phyloP scores from a whole-genome alignment of 352 stramenopile species.

The Phytophthora vignae region DNA sequence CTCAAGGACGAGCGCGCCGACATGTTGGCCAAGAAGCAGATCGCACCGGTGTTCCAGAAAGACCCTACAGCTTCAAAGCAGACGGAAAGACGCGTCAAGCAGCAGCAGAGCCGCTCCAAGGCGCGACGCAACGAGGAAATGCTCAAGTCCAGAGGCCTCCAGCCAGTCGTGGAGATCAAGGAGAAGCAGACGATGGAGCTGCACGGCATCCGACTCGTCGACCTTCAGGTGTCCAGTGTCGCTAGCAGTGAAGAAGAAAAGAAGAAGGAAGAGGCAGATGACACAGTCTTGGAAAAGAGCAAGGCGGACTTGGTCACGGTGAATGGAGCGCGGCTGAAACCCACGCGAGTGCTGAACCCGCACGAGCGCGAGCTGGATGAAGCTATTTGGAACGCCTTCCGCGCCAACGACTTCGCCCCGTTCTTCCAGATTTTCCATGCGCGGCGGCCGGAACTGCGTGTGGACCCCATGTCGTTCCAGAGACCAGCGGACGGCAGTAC shows the following conservation, averaged over 20 bases:
- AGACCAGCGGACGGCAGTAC: slow-evolving; percentile 76
- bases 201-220: slow-evolving; percentile 69
- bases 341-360: slow-evolving; percentile 82
- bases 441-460: slow-evolving; percentile 47
- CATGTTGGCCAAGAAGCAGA: slow-evolving; percentile 43
- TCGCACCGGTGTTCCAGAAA: slow-evolving; percentile 43
- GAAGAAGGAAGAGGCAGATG: background rate
- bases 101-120: slow-evolving; percentile 65
- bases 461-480: slow-evolving; percentile 66
- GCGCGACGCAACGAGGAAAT: slow-evolving; percentile 66
- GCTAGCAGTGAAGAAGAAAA: background rate
- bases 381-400: slow-evolving; percentile 82
- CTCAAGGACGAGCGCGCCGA: slow-evolving; percentile 65
- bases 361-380: slow-evolving; percentile 82
- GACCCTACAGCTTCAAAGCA: slow-evolving; percentile 32
- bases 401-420: slow-evolving; percentile 77
- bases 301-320: slow-evolving; percentile 47
- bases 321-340: slow-evolving; percentile 61
- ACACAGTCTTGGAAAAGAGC: slow-evolving; percentile 16
- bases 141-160: slow-evolving; percentile 56
- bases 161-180: slow-evolving; percentile 55
- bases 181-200: slow-evolving; percentile 70
- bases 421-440: slow-evolving; percentile 78
- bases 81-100: slow-evolving; percentile 47
- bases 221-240: slow-evolving; percentile 48